phyloP scores from a whole-genome alignment of 768 basidiomycete species.

The Ramaria rubella region DNA sequence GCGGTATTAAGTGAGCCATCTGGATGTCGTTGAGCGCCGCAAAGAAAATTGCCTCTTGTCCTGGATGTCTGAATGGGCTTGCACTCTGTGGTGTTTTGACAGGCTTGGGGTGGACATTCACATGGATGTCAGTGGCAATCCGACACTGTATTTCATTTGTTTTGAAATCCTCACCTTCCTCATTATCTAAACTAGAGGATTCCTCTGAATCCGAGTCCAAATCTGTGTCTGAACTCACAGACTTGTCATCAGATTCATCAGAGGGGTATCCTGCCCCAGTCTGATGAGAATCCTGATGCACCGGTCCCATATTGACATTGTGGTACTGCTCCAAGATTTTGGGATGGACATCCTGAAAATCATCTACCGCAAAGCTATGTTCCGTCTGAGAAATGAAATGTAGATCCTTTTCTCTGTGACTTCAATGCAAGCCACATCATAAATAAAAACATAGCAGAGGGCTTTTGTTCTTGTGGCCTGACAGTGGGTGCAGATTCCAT shows the following conservation, averaged over 20 bases:
- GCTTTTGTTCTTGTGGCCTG: background rate
- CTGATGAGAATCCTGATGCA: background rate
- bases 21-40: background rate
- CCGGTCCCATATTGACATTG: constrained; percentile 6
- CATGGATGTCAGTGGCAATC: background rate
- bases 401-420: constrained; percentile 15
- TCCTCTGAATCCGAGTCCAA: background rate
- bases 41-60: background rate
- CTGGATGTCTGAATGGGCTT: background rate
- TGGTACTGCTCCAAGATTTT: constrained; percentile 14
- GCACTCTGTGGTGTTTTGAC: background rate
- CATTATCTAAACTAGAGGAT: too few relatives aligned
- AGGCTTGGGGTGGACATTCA: background rate
- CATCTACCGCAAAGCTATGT: constrained; percentile 17
- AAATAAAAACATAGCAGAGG: background rate
- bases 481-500: constrained; percentile 20
- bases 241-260: constrained; percentile 1
- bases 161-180: background rate
- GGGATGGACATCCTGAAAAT: constrained; percentile 12
- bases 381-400: constrained; percentile 15
- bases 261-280: constrained; percentile 14
- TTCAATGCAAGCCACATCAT: background rate
- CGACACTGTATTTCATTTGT: background rate
- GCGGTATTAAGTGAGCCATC: background rate
- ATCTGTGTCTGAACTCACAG: background rate